These are phyloP conservation scores for Fusarium luffae DNA, from an alignment of 2,329 filamentous ascomycete species.

Conservation along the genomic window DNA sequence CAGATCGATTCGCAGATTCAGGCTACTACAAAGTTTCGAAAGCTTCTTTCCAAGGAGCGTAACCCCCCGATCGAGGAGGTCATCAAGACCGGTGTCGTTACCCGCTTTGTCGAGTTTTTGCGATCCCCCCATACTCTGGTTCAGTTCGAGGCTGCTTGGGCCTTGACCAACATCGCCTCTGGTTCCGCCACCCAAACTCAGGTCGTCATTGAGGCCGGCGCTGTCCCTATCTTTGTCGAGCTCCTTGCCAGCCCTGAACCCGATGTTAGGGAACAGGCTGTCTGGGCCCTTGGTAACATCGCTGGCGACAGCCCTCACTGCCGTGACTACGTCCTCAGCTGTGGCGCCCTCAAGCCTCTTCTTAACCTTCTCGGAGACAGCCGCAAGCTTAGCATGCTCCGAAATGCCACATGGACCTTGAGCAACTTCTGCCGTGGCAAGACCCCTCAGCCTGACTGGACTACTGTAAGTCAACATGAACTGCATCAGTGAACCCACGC, in stretches of 20 bases:
- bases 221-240: constrained; percentile 98
- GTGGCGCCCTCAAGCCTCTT: constrained; percentile 90
- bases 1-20: constrained; percentile 98
- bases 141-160: constrained; percentile 99
- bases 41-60: constrained; percentile 97
- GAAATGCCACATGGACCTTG: constrained; percentile 98
- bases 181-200: constrained; percentile 97
- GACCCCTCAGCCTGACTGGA: constrained; percentile 98
- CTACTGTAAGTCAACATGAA: constrained; percentile 73
- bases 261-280: constrained; percentile 96
- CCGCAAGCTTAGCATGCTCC: constrained; percentile 98
- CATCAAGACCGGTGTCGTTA: constrained; percentile 98
- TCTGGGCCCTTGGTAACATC: constrained; percentile 99
- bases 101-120: constrained; percentile 97
- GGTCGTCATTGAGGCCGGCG: constrained; percentile 97
- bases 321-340: constrained; percentile 94
- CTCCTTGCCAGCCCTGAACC: constrained; percentile 94
- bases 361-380: constrained; percentile 93
- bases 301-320: constrained; percentile 97
- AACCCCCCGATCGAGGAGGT: constrained; percentile 99
- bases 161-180: constrained; percentile 98
- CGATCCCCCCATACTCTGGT: constrained; percentile 97
- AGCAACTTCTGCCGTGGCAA: constrained; percentile 99
- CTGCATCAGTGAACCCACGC: background rate
- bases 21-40: constrained; percentile 97